Base-by-base conservation (phyloP, 805 yeast species). In the Ogataea siamensis region DNA sequence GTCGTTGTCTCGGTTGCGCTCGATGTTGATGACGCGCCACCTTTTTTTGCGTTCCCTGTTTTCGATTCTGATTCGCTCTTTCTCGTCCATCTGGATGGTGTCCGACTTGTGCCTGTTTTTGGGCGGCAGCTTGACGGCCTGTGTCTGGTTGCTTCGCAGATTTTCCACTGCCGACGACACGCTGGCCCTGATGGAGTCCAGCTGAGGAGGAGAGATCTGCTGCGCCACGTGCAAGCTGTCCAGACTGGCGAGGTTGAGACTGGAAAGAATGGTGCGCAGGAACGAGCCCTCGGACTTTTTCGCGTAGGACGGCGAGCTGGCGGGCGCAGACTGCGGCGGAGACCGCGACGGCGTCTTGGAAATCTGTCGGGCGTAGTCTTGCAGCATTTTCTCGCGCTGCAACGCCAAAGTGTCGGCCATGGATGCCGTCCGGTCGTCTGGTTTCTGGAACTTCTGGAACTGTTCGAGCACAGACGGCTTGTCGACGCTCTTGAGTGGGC, bases 1-100 rank as follows among this genome's bases (percentile, higher is more conserved):
- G 55, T 91, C 98, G 52, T 87, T 83, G 58, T 88, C 96, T 64
- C 86, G 82, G 60, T 89, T 89, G 47, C 93, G 71, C 43, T 82
- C 82, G 7, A 76, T 73, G 55, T 91, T 87, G 18, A 76, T 80
- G 47, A 79, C 89, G 53, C 95, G 70, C 95, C 95, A 87, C 48
- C 76, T 74, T 63, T 83, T 80, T 64, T 87, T 87, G 14, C 95
- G 67, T 37, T 79, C 85, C 32, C 95, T 67, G 53, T 87, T 87
- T 32, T 79, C 89, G 17, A 72, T 50, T 33, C 88, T 64, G 8
- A 80, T 66, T 44, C 76, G 71, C 51, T 81, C 87, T 44, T 72
- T 72, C 32, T 67, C 64, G 42, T 71, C 75, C 34, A 58, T 20
- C 11, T 30, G 25, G 5, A 35, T 20, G 7, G 22, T 8, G 5